Conservation (phyloP, 2,329 filamentous ascomycete species). For the Alternaria ventricosa region DNA sequence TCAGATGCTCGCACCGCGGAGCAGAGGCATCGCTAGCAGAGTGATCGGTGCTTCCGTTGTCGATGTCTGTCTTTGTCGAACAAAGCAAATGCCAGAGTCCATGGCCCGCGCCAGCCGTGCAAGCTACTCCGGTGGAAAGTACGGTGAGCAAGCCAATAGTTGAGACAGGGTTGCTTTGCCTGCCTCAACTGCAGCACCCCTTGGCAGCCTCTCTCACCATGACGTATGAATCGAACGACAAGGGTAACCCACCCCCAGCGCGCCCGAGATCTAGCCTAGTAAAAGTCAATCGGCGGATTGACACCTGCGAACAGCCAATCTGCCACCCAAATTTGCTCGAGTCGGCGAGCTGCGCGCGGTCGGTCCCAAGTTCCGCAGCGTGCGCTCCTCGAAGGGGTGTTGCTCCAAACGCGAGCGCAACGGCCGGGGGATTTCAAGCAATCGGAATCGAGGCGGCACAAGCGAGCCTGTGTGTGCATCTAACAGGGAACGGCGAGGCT, state of each 20-base stretch:
- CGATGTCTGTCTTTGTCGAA: neutral
- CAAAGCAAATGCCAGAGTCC: neutral
- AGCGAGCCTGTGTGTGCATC: slow-evolving; percentile 16
- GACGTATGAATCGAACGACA: slow-evolving; percentile 18
- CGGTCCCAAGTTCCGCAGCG: neutral
- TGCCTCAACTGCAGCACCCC: slow-evolving; percentile 13
- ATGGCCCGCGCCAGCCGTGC: slow-evolving; percentile 6
- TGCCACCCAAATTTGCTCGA: neutral
- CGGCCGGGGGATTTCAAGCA: slow-evolving; percentile 4
- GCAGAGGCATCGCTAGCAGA: neutral
- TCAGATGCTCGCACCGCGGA: neutral
- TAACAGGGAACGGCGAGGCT: slow-evolving; percentile 20
- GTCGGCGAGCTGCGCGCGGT: neutral
- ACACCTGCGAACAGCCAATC: slow-evolving; percentile 3
- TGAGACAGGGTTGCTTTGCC: slow-evolving; percentile 19
- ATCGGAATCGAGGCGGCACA: slow-evolving; percentile 15
- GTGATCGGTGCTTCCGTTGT: neutral
- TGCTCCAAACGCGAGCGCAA: neutral
- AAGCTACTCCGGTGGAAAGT: slow-evolving; percentile 15
- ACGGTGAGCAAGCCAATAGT: slow-evolving; percentile 22
- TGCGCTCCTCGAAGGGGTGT: neutral
- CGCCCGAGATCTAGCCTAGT: slow-evolving; percentile 10
- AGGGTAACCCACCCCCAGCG: slow-evolving; percentile 6
- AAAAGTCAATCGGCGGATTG: slow-evolving; percentile 8
- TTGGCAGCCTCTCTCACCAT: slow-evolving; percentile 20